Evolutionary conservation across 1,284 basidiomycete species (phyloP).

Genomic region (Heterobasidion annosum): DNA sequence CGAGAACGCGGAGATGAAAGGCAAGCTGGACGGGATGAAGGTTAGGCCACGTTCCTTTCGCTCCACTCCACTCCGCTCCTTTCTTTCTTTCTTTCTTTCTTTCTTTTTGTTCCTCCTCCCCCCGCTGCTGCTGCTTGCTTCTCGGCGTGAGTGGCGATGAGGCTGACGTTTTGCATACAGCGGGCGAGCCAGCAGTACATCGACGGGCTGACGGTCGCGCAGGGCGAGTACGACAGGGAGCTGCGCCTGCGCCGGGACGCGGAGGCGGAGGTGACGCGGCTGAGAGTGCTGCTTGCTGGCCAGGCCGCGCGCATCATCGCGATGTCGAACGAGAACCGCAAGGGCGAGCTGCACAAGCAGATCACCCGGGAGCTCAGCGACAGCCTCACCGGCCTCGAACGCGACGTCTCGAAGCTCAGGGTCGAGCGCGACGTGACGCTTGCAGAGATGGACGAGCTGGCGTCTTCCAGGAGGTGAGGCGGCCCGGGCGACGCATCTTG

Average conservation of each 20-base stretch:
- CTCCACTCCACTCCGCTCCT: too few relatives aligned
- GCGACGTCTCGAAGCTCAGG: constrained; percentile 79
- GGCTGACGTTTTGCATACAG: constrained; percentile 26
- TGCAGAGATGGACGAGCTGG: constrained; percentile 90
- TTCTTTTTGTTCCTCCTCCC: not conserved
- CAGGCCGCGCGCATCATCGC: constrained; percentile 84
- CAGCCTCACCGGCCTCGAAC: constrained; percentile 73
- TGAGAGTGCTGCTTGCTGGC: constrained; percentile 81
- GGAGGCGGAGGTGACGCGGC: constrained; percentile 82
- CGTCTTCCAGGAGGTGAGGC: constrained; percentile 58
- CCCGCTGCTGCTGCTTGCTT: not conserved
- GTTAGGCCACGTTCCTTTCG: constrained; percentile 31
- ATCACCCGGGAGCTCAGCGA: constrained; percentile 73
- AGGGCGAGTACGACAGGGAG: constrained; percentile 90
- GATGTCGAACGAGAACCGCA: constrained; percentile 71
- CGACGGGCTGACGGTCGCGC: constrained; percentile 85
- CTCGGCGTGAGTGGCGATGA: not conserved
- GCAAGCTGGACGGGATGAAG: constrained; percentile 80
- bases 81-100: constrained; percentile 3
- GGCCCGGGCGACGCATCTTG: constrained; percentile 2
- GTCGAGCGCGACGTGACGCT: constrained; percentile 87
- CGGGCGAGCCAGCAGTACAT: constrained; percentile 86
- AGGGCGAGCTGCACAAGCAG: constrained; percentile 68
- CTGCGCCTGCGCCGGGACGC: constrained; percentile 81
- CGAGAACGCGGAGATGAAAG: constrained; percentile 61